Conservation (phyloP, 2,329 filamentous ascomycete species). For the Exophiala sideris region DNA sequence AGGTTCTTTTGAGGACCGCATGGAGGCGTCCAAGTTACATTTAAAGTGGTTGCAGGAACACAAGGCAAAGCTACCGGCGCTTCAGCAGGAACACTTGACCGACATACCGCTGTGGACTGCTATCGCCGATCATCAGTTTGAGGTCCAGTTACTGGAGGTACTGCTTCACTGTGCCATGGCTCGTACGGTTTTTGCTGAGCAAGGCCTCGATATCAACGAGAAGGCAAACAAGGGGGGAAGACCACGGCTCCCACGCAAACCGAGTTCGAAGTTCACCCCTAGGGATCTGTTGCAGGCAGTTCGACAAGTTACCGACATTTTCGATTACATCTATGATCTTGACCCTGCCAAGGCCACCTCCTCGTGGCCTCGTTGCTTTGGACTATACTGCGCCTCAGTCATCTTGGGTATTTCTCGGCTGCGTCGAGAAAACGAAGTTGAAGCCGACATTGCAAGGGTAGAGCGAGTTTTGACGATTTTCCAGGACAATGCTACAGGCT, state of each 20-base stretch:
- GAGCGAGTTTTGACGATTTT: slow-evolving; percentile 10
- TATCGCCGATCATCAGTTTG: slow-evolving; percentile 17
- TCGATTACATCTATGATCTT: slow-evolving; percentile 13
- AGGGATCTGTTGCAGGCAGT: slow-evolving; percentile 14
- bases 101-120: slow-evolving; percentile 5
- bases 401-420: slow-evolving; percentile 20
- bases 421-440: slow-evolving; percentile 15
- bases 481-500: slow-evolving; percentile 3
- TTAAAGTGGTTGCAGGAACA: slow-evolving; percentile 7
- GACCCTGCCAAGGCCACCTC: slow-evolving; percentile 10
- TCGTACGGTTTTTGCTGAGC: slow-evolving; percentile 1
- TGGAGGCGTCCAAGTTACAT: slow-evolving; percentile 3
- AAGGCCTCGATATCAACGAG: background rate
- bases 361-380: slow-evolving; percentile 21
- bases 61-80: slow-evolving; percentile 7
- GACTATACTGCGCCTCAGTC: slow-evolving; percentile 14
- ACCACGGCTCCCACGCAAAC: slow-evolving; percentile 8
- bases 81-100: slow-evolving; percentile 7
- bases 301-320: slow-evolving; percentile 15
- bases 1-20: background rate
- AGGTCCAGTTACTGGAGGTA: slow-evolving; percentile 18
- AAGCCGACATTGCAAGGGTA: slow-evolving; percentile 13
- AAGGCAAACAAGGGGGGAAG: background rate
- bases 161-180: slow-evolving; percentile 12
- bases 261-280: background rate